These are phyloP conservation scores for Ganoderma sinense DNA, from an alignment of 1,284 basidiomycete species.

Conservation along the genomic window DNA sequence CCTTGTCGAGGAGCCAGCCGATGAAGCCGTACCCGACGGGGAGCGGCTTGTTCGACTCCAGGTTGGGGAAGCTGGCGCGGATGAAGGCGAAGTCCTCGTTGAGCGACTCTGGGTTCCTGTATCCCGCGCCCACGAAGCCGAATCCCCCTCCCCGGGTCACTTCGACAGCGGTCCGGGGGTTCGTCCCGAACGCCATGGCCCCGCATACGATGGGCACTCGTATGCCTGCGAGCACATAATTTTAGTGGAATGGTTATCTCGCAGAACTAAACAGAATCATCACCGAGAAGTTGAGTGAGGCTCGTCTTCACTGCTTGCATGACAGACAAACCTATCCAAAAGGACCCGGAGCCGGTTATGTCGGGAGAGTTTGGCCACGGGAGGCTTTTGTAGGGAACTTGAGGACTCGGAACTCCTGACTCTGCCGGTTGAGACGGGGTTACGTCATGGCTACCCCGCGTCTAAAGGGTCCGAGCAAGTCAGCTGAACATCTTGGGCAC, in stretches of 20 bases:
- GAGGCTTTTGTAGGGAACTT: too few species aligned
- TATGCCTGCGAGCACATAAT: slow-evolving; percentile 35
- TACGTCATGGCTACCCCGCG: too few species aligned
- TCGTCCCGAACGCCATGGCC: slow-evolving; percentile 74
- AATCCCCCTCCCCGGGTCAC: slow-evolving; percentile 75
- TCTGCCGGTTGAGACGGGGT: too few species aligned
- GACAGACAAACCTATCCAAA: too few species aligned
- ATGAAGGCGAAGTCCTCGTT: slow-evolving; percentile 57
- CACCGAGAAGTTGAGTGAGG: slow-evolving; percentile 44
- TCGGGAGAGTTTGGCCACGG: too few species aligned
- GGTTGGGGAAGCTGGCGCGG: slow-evolving; percentile 45
- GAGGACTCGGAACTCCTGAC: too few species aligned
- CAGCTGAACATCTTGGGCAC: too few species aligned
- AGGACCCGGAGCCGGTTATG: not conserved
- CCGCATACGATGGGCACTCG: slow-evolving; percentile 65
- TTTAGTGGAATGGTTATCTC: not conserved
- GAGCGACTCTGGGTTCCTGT: slow-evolving; percentile 47
- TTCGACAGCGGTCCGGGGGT: slow-evolving; percentile 65
- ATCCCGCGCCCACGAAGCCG: slow-evolving; percentile 61
- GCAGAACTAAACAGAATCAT: not conserved
- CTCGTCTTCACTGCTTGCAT: slow-evolving; percentile 40
- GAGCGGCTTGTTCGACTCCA: slow-evolving; percentile 44
- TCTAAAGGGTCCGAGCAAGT: too few species aligned
- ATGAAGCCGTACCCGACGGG: slow-evolving; percentile 79
- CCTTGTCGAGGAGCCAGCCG: slow-evolving; percentile 73